A percentile compares a stretch with the other conserved stretches of the same genome.
Evolutionary conservation across 345 rosid species (phyloP).

Genomic region (Eucalyptus decipiens): DNA sequence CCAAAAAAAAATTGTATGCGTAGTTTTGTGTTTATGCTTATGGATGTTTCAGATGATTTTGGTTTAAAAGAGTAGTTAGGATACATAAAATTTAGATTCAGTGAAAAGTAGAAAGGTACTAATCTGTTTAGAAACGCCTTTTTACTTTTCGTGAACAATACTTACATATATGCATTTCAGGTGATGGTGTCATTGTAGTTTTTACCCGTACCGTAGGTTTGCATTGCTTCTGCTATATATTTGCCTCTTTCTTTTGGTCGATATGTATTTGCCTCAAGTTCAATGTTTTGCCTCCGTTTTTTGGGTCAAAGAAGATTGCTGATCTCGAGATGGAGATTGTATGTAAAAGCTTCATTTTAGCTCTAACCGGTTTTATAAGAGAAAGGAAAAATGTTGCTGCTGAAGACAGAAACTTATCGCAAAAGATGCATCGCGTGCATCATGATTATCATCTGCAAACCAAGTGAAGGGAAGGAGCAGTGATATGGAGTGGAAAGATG

Average conservation of each 20-base stretch:
- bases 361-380: background rate
- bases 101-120: background rate
- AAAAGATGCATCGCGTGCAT: background rate
- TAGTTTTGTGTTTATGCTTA: background rate
- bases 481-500: background rate
- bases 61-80: background rate
- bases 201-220: background rate
- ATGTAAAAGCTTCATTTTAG: background rate
- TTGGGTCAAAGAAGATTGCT: background rate
- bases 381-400: background rate
- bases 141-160: background rate
- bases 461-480: background rate
- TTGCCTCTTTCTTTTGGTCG: background rate
- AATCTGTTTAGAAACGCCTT: background rate
- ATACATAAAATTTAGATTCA: background rate
- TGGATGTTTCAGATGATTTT: background rate
- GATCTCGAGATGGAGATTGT: background rate
- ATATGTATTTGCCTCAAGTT: background rate
- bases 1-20: background rate
- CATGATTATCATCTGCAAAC: background rate
- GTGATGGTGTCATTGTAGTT: background rate
- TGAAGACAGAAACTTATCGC: background rate
- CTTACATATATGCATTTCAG: background rate
- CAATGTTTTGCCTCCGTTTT: background rate
- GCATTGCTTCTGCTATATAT: background rate